Conservation (phyloP, 441 rosid genomes). For the Croton laevigatus region DNA sequence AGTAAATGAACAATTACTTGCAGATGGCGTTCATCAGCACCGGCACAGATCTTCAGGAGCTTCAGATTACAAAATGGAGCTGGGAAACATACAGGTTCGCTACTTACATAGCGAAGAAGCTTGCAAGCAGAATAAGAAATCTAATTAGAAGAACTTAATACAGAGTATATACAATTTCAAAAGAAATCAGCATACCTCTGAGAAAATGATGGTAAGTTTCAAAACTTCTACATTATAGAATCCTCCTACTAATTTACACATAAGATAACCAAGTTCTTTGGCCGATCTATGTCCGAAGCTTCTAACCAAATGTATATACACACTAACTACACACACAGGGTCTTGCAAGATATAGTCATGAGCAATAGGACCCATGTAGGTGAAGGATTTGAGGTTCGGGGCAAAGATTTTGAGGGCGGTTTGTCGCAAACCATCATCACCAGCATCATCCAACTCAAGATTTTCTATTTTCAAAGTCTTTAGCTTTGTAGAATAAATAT, state of each 20-base stretch:
- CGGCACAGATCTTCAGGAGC: neutral
- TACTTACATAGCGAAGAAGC: neutral
- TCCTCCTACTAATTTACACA: slow-evolving; percentile 1
- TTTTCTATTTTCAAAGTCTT: slow-evolving; percentile 5
- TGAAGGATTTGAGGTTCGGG: slow-evolving; percentile 9
- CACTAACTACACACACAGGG: neutral
- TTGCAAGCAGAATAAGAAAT: neutral
- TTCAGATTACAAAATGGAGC: slow-evolving; percentile 13
- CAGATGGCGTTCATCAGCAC: neutral
- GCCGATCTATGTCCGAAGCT: neutral
- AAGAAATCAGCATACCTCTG: neutral
- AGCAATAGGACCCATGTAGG: slow-evolving; percentile 1
- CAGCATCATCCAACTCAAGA: slow-evolving; percentile 1
- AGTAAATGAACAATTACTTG: slow-evolving; percentile 10
- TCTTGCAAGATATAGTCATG: slow-evolving; percentile 1
- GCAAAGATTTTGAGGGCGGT: slow-evolving; percentile 11
- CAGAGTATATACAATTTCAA: neutral
- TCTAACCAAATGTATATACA: neutral
- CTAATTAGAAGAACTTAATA: neutral
- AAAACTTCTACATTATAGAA: slow-evolving; percentile 4
- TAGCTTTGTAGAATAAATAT: neutral
- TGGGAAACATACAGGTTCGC: neutral
- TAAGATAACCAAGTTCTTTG: neutral
- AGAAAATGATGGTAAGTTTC: slow-evolving; percentile 2
- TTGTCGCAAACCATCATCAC: neutral